Evolutionary conservation across 805 yeast species (phyloP), one percentile per base, ranked within the genome.

Genomic region (Candida sithepensis): DNA sequence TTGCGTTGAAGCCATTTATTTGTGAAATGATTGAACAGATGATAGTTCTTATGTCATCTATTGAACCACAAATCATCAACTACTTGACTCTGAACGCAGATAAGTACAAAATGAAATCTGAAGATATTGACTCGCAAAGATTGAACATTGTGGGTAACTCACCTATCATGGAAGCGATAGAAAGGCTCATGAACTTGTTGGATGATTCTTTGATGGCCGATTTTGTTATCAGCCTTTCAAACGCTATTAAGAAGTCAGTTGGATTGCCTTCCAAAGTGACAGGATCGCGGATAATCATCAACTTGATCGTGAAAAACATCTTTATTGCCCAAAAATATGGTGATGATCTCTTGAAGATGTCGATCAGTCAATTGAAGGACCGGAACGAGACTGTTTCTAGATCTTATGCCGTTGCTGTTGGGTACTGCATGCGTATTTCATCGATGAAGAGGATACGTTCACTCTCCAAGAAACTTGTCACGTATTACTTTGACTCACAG

Each of bases 181-280:
- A 89, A 53, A 78, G 72, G 42, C 63, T 91, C 51, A 66, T 91
- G 49, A 84, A 79, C 41, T 59, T 79, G 23, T 56, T 84, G 4
- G 85, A 81, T 60, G 79, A 74, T 7, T 71, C 67, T 21, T 65
- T 71, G 21, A 70, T 81, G 68, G 74, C 70, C 1, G 73, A 71
- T 12, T 66, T 81, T 30, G 69, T 87, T 3, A 70, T 68, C 2
- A 70, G 68, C 34, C 67, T 89, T 24, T 75, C 77, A 20, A 59
- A 66, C 19, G 77, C 88, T 2, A 78, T 88, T 8, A 81, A 81
- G 50, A 76, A 72, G 47, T 79, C 95, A 0, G 87, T 91, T 19
- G 98, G 98, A 0, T 70, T 94, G 13, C 97, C 98, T 0, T 88
- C 97, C 0, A 89, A 92, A 59, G 89, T 87, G 0, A 88, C 91